Percentiles rank a stretch among this genome's conserved stretches.
Conservation (phyloP, 768 basidiomycete species). For the Leccinum truebloodii region DNA sequence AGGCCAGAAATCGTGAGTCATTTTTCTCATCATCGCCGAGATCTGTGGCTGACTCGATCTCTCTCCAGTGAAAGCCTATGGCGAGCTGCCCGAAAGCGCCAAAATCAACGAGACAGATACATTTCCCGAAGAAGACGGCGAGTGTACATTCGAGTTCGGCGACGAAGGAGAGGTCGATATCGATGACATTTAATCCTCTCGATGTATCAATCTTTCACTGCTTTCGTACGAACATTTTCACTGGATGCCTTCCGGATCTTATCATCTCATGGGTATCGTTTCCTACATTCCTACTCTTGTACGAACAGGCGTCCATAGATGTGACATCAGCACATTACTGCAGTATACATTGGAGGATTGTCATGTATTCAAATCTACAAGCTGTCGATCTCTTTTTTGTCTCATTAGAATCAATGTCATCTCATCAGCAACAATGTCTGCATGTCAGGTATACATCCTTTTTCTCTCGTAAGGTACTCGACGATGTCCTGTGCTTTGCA, state of each 20-base stretch:
- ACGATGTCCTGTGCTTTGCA: constrained; percentile 67
- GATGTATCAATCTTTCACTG: constrained; percentile 10
- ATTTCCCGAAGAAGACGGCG: constrained; percentile 88
- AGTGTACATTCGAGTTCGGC: constrained; percentile 88
- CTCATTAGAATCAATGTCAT: constrained; percentile 16
- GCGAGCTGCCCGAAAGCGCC: constrained; percentile 94
- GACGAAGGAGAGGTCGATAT: constrained; percentile 89
- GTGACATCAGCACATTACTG: constrained; percentile 19
- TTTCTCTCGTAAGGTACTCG: constrained; percentile 68
- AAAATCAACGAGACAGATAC: constrained; percentile 97
- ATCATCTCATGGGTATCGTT: constrained; percentile 15
- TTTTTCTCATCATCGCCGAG: background rate
- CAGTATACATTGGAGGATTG: constrained; percentile 20
- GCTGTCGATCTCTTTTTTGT: background rate
- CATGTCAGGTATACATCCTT: constrained; percentile 73
- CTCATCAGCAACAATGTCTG: constrained; percentile 52
- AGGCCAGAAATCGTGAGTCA: constrained; percentile 73
- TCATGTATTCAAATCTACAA: constrained; percentile 7
- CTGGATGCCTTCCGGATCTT: background rate
- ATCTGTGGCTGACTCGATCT: constrained; percentile 12
- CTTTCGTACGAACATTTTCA: constrained; percentile 17
- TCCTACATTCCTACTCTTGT: constrained; percentile 12
- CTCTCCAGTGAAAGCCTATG: constrained; percentile 87
- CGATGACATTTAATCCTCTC: constrained; percentile 70
- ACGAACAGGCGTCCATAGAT: constrained; percentile 27